These are phyloP conservation scores for Moelleriella libera DNA, from an alignment of 2,329 filamentous ascomycete genomes.

Conservation along the genomic window DNA sequence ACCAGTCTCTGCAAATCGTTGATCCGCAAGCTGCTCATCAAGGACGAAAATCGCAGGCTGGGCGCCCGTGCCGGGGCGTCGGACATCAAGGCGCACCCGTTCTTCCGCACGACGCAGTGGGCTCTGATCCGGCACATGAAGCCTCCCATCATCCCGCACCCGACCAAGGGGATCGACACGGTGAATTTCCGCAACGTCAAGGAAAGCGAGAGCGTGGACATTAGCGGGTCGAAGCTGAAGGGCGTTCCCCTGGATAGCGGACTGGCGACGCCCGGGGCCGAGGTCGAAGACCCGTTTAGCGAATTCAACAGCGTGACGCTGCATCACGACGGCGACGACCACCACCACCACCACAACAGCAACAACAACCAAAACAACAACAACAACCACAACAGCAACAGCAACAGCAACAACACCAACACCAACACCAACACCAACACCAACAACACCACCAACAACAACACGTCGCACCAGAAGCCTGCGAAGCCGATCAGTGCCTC, in stretches of 20 bases:
- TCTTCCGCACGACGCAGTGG: slow-evolving; percentile 95
- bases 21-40: slow-evolving; percentile 93
- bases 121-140: slow-evolving; percentile 95
- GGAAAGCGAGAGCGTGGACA: slow-evolving; percentile 89
- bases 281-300: slow-evolving; percentile 81
- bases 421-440: no score
- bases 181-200: slow-evolving; percentile 97
- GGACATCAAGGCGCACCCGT: slow-evolving; percentile 90
- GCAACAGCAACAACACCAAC: no score
- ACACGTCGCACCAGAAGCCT: background rate
- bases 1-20: slow-evolving; percentile 84
- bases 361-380: slow-evolving; percentile 1
- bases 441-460: slow-evolving; percentile 7
- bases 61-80: slow-evolving; percentile 91
- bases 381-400: no score
- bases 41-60: slow-evolving; percentile 86
- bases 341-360: slow-evolving; percentile 17
- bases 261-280: slow-evolving; percentile 69
- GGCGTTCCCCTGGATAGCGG: slow-evolving; percentile 80
- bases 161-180: slow-evolving; percentile 81
- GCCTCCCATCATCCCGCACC: slow-evolving; percentile 87
- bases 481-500: slow-evolving; percentile 6
- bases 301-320: slow-evolving; percentile 98
- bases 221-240: slow-evolving; percentile 51
- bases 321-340: slow-evolving; percentile 85